Evolutionary conservation across 805 yeast species (phyloP), one percentile per base, ranked within the genome.

Genomic region (Candida nitratophila): DNA sequence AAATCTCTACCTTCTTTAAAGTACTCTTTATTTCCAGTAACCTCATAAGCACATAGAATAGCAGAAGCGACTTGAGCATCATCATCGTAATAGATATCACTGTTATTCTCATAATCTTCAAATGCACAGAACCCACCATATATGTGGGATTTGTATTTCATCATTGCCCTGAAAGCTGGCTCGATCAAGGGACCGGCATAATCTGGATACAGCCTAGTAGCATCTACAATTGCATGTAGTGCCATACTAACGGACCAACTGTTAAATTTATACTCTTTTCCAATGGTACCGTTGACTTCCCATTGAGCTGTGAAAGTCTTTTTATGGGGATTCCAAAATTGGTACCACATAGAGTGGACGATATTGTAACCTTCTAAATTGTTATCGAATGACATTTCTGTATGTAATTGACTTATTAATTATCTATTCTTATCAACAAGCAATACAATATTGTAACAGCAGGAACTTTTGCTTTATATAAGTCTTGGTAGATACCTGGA

Each of bases 61-160:
- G 81, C 83, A 52, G 79, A 69, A 15, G 84, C 82, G 14, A 82
- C 77, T 57, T 83, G 90, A 2, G 89, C 90, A 56, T 82, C 84
- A 54, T 83, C 90, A 54, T 83, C 88, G 49, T 79, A 79, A 59
- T 82, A 81, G 35, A 83, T 77, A 57, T 83, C 88, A 44, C 61
- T 60, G 57, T 79, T 80, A 42, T 71, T 77, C 27, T 73, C 72
- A 45, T 65, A 66, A 54, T 79, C 74, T 54, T 76, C 80, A 32
- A 52, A 50, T 1, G 87, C 88, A 36, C 83, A 76, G 61, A 72
- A 83, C 4, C 83, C 87, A 45, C 73, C 73, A 37, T 64, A 54
- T 47, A 69, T 61, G 6, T 67, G 64, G 50, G 76, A 74, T 60
- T 74, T 73, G 61, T 79, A 81, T 47, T 65, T 68, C 44, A 68